A percentile compares a stretch with the other conserved stretches of the same genome.
These are phyloP conservation scores for Yamadazyma blattariae DNA, from an alignment of 1,139 yeast genomes.

Conservation along the genomic window DNA sequence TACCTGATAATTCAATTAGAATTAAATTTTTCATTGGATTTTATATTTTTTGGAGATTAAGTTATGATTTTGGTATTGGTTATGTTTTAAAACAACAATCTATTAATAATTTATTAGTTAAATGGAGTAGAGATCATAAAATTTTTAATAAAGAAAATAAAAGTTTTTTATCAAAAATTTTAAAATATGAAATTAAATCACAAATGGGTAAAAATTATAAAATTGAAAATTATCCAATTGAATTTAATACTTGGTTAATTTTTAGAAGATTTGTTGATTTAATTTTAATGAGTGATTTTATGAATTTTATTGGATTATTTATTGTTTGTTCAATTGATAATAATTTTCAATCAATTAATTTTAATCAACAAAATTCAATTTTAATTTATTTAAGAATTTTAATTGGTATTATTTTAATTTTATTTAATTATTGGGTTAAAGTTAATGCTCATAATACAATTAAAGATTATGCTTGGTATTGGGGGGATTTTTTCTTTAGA, in stretches of 20 bases:
- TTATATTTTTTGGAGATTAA: slow-evolving; percentile 74
- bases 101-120: slow-evolving; percentile 52
- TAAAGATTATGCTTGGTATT: slow-evolving; percentile 91
- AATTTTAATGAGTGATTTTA: slow-evolving; percentile 83
- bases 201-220: slow-evolving; percentile 60
- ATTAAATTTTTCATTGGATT: slow-evolving; percentile 48
- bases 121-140: slow-evolving; percentile 47
- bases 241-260: slow-evolving; percentile 80
- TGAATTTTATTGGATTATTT: slow-evolving; percentile 71
- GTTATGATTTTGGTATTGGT: slow-evolving; percentile 82
- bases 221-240: slow-evolving; percentile 57
- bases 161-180: slow-evolving; percentile 38
- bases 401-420: slow-evolving; percentile 48
- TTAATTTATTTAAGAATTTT: slow-evolving; percentile 35
- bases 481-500: slow-evolving; percentile 91
- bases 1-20: slow-evolving; percentile 29
- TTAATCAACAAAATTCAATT: slow-evolving; percentile 30
- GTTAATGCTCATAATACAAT: slow-evolving; percentile 87
- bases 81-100: slow-evolving; percentile 67
- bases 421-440: slow-evolving; percentile 84
- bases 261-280: slow-evolving; percentile 81
- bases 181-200: slow-evolving; percentile 45
- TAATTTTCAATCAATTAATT: slow-evolving; percentile 38
- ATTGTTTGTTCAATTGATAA: slow-evolving; percentile 50
- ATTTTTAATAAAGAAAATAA: slow-evolving; percentile 41